Percentiles rank a stretch among this genome's conserved stretches.
Evolutionary conservation across 306 rosid genomes (phyloP).

Genomic region (Potentilla sterilis): DNA sequence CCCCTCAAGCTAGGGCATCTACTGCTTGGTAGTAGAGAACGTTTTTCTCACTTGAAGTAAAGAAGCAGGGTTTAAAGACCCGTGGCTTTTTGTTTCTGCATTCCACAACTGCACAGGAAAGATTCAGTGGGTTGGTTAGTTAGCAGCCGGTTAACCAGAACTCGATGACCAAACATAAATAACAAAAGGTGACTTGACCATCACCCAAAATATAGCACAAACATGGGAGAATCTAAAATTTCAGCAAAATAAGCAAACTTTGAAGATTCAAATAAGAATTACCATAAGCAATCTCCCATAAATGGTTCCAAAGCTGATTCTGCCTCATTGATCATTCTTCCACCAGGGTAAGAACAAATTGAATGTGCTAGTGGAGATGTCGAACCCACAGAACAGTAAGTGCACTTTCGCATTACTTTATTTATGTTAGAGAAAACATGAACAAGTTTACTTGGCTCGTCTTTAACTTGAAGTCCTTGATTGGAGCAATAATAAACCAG

Average conservation of each 20-base stretch:
- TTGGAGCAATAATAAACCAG: neutral
- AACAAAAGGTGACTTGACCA: neutral
- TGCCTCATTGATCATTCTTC: slow-evolving; percentile 3
- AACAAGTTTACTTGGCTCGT: neutral
- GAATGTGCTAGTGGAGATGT: neutral
- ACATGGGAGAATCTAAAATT: neutral
- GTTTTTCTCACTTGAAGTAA: no score
- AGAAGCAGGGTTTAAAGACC: no score
- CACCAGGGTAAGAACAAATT: neutral
- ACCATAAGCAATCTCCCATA: slow-evolving; percentile 8
- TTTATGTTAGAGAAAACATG: neutral
- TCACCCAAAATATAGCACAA: neutral
- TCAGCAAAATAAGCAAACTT: neutral
- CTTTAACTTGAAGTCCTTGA: neutral
- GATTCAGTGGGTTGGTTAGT: neutral
- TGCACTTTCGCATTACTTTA: neutral
- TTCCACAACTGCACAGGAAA: no score
- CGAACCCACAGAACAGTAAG: neutral
- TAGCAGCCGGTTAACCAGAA: neutral
- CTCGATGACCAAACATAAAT: neutral
- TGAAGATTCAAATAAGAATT: neutral
- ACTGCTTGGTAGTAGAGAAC: no score
- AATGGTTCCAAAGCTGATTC: neutral
- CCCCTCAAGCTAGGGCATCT: no score
- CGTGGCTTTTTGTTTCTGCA: no score